A percentile compares a stretch with the other conserved stretches of the same genome.
Evolutionary conservation across 345 rosid genomes (phyloP).

Genomic region (thale cress (Arabidopsis thaliana)): DNA sequence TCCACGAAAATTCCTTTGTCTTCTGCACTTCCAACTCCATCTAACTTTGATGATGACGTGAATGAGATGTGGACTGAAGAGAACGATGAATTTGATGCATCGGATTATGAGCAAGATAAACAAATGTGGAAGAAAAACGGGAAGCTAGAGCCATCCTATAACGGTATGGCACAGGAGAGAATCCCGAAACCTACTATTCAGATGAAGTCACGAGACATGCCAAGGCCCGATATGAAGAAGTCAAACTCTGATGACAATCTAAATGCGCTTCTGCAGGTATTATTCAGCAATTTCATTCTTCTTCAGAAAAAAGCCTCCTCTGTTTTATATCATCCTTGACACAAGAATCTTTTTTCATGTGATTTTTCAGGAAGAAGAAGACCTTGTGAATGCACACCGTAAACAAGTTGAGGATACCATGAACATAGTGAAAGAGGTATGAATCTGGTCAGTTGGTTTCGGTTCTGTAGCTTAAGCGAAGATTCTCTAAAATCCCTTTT

Average conservation of each 20-base stretch:
- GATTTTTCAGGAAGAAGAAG: slow-evolving; percentile 86
- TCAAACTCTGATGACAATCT: slow-evolving; percentile 76
- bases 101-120: slow-evolving; percentile 78
- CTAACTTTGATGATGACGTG: slow-evolving; percentile 69
- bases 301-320: not conserved
- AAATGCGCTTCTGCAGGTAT: slow-evolving; percentile 79
- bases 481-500: not conserved
- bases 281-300: not conserved
- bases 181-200: slow-evolving; percentile 58
- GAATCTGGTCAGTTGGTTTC: slow-evolving; percentile 12
- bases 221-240: slow-evolving; percentile 58
- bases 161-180: slow-evolving; percentile 59
- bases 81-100: slow-evolving; percentile 74
- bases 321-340: slow-evolving; percentile 3
- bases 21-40: slow-evolving; percentile 60
- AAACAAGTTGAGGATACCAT: slow-evolving; percentile 95
- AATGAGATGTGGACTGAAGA: slow-evolving; percentile 83
- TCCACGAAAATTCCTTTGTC: slow-evolving; percentile 71
- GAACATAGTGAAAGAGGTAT: slow-evolving; percentile 95
- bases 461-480: not conserved
- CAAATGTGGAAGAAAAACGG: slow-evolving; percentile 71
- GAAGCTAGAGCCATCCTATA: slow-evolving; percentile 59
- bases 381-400: slow-evolving; percentile 93
- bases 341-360: slow-evolving; percentile 26
- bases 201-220: slow-evolving; percentile 49